Conservation (phyloP, 2,329 filamentous ascomycete species). For the Colletotrichum sp. region DNA sequence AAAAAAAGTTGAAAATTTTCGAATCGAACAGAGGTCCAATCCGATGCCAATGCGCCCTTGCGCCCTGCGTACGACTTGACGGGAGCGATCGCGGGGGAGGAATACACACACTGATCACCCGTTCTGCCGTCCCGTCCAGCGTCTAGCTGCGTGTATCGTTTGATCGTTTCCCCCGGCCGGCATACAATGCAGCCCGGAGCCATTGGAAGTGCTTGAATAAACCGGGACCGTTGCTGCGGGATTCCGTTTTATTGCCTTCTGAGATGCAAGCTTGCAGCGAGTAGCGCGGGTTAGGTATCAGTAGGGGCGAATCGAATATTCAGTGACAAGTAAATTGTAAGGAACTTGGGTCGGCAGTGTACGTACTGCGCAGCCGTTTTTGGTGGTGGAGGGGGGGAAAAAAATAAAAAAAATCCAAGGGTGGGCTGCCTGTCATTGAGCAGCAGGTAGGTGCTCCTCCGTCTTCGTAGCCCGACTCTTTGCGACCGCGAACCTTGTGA, state of each 20-base stretch:
- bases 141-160: background rate
- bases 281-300: background rate
- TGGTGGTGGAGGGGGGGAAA: background rate
- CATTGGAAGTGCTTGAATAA: background rate
- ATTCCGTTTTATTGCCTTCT: background rate
- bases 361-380: background rate
- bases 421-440: background rate
- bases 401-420: background rate
- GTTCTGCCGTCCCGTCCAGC: background rate
- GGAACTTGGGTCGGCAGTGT: background rate
- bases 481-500: slow-evolving; percentile 10
- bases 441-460: background rate
- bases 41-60: background rate
- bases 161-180: background rate
- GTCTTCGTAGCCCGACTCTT: background rate
- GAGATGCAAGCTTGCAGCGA: background rate
- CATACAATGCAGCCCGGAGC: background rate
- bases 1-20: background rate
- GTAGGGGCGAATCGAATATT: background rate
- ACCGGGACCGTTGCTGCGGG: background rate
- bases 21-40: background rate
- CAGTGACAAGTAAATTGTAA: background rate
- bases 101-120: background rate
- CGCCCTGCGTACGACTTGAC: background rate
- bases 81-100: background rate